phyloP scores from a whole-genome alignment of 208 protist species.

The Acanthamoeba lenticulata region DNA sequence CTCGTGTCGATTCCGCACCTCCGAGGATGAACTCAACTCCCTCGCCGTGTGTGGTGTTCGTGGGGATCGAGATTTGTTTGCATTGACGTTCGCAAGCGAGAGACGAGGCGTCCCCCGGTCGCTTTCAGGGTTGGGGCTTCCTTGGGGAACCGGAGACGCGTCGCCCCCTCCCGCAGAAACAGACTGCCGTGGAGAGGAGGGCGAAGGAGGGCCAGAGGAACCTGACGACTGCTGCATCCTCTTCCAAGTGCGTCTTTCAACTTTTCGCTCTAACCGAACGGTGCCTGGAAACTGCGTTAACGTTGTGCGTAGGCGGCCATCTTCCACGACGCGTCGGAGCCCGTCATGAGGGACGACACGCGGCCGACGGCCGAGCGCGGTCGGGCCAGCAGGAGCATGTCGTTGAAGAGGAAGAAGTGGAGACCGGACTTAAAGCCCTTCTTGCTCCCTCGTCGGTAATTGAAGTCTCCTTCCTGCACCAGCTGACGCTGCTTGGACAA shows the following conservation, averaged over 20 bases:
- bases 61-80: too few species aligned
- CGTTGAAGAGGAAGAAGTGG: slow-evolving; percentile 47
- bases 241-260: too few species aligned
- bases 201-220: not conserved
- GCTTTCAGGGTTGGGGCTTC: too few species aligned
- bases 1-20: too few species aligned
- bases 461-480: slow-evolving; percentile 24
- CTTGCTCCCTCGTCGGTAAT: not conserved
- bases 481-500: not conserved
- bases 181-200: not conserved
- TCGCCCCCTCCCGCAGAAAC: too few species aligned
- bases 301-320: not conserved
- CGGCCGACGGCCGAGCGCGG: not conserved
- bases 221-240: not conserved
- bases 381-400: not conserved
- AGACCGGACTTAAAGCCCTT: slow-evolving; percentile 5
- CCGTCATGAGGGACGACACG: not conserved
- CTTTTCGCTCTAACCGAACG: too few species aligned
- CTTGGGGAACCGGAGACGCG: too few species aligned
- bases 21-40: too few species aligned
- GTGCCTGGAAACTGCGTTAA: too few species aligned
- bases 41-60: too few species aligned
- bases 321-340: slow-evolving; percentile 5
- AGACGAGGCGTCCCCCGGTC: too few species aligned
- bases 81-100: too few species aligned